These are phyloP conservation scores for Orbilia blumenaviensis DNA, from an alignment of 2,329 filamentous ascomycete species.

Conservation along the genomic window DNA sequence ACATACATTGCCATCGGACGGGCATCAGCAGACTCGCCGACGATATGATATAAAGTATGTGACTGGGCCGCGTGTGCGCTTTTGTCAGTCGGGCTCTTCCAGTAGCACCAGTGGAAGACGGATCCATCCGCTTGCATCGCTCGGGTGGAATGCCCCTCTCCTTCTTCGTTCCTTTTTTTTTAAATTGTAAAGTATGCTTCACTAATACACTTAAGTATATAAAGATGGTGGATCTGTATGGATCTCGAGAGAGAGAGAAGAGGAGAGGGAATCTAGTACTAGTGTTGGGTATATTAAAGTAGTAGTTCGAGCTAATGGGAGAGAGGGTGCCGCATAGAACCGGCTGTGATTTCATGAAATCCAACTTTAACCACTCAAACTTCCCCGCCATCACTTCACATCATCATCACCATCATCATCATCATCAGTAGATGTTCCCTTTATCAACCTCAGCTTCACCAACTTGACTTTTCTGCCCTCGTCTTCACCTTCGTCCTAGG, in stretches of 20 bases:
- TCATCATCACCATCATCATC: background rate
- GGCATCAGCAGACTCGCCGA: too few species aligned
- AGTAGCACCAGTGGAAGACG: too few species aligned
- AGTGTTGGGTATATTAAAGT: background rate
- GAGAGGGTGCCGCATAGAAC: slow-evolving; percentile 35
- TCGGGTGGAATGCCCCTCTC: too few species aligned
- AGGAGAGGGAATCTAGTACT: too few species aligned
- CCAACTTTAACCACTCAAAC: slow-evolving; percentile 8
- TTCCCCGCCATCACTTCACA: slow-evolving; percentile 3
- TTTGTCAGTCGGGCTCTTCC: background rate
- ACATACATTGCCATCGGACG: too few species aligned
- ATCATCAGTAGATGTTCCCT: background rate
- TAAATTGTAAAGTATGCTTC: too few species aligned
- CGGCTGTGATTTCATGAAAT: slow-evolving; percentile 27
- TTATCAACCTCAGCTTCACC: background rate
- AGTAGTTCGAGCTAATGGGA: background rate
- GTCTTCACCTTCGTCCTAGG: background rate
- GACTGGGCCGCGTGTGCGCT: background rate
- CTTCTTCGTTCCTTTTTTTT: too few species aligned
- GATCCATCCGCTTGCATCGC: too few species aligned
- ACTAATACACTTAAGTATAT: too few species aligned
- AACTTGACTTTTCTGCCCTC: too few species aligned
- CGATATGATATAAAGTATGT: background rate
- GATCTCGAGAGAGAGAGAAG: too few species aligned
- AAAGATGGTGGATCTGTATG: too few species aligned